Evolutionary conservation across 169 alveolate species (phyloP).

Genomic region (Plasmodium fragile): DNA sequence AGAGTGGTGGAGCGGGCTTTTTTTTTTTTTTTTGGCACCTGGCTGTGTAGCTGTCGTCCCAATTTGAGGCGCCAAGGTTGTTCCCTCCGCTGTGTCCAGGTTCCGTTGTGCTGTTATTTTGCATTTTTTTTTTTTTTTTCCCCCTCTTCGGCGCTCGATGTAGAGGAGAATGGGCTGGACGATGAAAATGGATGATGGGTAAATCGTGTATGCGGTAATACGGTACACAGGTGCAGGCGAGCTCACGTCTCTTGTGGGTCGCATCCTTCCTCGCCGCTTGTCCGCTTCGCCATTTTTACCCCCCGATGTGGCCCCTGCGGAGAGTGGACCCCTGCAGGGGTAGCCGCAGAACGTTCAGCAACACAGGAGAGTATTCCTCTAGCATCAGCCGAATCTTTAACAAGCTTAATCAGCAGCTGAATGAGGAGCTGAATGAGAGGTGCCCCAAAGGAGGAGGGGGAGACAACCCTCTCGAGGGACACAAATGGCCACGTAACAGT

Average conservation of each 20-base stretch:
- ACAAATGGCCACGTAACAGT: neutral
- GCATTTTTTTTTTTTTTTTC: neutral
- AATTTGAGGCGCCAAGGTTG: neutral
- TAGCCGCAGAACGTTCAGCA: neutral
- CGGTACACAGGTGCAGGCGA: neutral
- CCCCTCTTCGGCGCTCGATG: neutral
- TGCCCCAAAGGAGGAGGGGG: neutral
- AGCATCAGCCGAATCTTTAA: conserved; percentile 36
- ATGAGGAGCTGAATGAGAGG: neutral
- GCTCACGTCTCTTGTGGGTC: neutral
- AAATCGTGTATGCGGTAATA: neutral
- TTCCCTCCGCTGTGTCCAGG: neutral
- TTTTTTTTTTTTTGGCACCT: neutral
- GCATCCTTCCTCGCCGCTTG: neutral
- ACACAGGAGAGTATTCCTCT: conserved; percentile 59
- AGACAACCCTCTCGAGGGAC: neutral
- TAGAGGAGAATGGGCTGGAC: neutral
- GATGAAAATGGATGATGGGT: neutral
- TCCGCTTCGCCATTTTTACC: neutral
- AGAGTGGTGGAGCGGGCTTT: neutral
- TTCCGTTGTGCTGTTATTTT: neutral
- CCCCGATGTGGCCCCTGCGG: neutral
- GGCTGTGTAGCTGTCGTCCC: neutral
- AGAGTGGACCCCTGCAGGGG: neutral
- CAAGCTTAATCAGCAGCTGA: neutral